phyloP scores from a whole-genome alignment of 2,329 filamentous ascomycete genomes.

The Colletotrichum lini region DNA sequence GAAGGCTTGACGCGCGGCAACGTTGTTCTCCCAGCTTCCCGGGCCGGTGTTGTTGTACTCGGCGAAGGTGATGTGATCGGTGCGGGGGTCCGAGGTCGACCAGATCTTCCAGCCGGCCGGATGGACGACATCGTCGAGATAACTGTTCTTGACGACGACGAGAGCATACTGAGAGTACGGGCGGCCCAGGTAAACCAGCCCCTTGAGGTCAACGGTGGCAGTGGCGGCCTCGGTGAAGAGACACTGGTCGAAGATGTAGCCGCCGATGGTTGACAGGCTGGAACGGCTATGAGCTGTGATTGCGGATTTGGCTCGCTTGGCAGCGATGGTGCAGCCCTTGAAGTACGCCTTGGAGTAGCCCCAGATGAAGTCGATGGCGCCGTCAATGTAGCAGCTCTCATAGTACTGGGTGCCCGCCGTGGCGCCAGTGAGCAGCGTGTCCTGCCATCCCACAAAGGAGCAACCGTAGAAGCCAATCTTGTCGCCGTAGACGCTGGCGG shows the following conservation, averaged over 20 bases:
- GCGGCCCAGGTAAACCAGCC: slow-evolving; percentile 65
- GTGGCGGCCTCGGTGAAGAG: too few relatives aligned
- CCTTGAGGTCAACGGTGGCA: slow-evolving; percentile 45
- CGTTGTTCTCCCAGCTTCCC: slow-evolving; percentile 66
- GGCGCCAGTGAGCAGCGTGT: slow-evolving; percentile 57
- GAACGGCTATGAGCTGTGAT: slow-evolving; percentile 62
- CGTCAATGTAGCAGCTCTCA: slow-evolving; percentile 58
- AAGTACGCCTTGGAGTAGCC: slow-evolving; percentile 49
- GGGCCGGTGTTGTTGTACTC: slow-evolving; percentile 68
- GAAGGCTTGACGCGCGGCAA: slow-evolving; percentile 44
- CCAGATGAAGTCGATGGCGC: slow-evolving; percentile 65
- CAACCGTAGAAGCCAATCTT: slow-evolving; percentile 62
- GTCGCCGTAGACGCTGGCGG: slow-evolving; percentile 49
- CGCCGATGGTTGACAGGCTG: slow-evolving; percentile 59
- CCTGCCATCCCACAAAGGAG: slow-evolving; percentile 62
- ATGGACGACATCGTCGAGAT: slow-evolving; percentile 65
- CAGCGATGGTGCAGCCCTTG: slow-evolving; percentile 49
- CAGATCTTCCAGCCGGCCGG: slow-evolving; percentile 65
- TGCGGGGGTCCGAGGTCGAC: slow-evolving; percentile 53
- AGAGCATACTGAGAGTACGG: slow-evolving; percentile 66
- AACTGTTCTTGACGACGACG: slow-evolving; percentile 66
- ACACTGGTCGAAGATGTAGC: slow-evolving; percentile 51
- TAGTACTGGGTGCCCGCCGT: slow-evolving; percentile 61
- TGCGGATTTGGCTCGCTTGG: slow-evolving; percentile 47
- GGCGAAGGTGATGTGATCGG: slow-evolving; percentile 63